Percentiles rank a stretch among this genome's conserved stretches.
These are phyloP conservation scores for Oxytropis ochrocephala DNA, from an alignment of 306 rosid species.

Conservation along the genomic window DNA sequence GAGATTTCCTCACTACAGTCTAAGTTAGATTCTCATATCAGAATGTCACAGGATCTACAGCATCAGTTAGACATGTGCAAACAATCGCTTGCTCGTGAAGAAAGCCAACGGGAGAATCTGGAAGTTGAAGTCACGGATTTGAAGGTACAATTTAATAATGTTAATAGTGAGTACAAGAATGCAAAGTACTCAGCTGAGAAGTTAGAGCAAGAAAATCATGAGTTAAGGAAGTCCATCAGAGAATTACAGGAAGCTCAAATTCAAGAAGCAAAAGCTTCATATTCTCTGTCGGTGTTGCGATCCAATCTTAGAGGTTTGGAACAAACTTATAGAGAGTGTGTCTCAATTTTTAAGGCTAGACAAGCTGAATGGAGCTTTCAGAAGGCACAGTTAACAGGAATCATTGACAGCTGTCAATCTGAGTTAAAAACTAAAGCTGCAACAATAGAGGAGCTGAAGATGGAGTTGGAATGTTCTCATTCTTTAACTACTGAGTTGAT, in stretches of 20 bases:
- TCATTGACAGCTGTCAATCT: conserved; percentile 28
- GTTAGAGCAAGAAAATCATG: conserved; percentile 66
- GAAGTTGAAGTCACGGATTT: too few relatives aligned
- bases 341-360: conserved; percentile 41
- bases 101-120: too few relatives aligned
- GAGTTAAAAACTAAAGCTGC: conserved; percentile 39
- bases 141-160: too few relatives aligned
- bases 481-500: conserved; percentile 42
- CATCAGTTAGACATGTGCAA: conserved; percentile 41
- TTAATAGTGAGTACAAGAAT: conserved; percentile 52
- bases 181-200: conserved; percentile 38
- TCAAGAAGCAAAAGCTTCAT: conserved; percentile 50
- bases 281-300: conserved; percentile 54
- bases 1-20: conserved; percentile 52
- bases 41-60: conserved; percentile 49
- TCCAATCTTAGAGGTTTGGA: conserved; percentile 55
- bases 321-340: conserved; percentile 42
- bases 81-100: too few relatives aligned
- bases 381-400: conserved; percentile 29
- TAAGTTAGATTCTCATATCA: conserved; percentile 52
- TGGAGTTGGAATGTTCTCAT: conserved; percentile 43
- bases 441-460: conserved; percentile 33
- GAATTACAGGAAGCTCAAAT: conserved; percentile 73
- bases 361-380: conserved; percentile 51
- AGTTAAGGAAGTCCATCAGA: conserved; percentile 37